Evolutionary conservation across 306 rosid species (phyloP).

Genomic region (Chamaecrista fasciculata): DNA sequence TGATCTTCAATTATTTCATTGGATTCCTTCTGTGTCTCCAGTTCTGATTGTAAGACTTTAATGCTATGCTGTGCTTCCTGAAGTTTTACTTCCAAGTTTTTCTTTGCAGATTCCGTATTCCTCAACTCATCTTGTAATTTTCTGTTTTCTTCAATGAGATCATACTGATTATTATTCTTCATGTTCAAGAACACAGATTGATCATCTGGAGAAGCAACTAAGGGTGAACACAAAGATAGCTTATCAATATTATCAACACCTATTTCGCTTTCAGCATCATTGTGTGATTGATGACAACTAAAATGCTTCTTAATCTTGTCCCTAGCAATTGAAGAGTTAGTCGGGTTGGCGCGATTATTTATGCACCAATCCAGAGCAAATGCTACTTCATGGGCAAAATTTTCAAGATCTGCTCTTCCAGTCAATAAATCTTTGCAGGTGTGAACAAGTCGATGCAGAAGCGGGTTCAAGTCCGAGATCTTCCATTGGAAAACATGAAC

Average conservation of each 20-base stretch:
- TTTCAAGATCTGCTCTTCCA: slow-evolving; percentile 49
- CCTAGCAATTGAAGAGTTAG: slow-evolving; percentile 50
- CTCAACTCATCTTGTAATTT: slow-evolving; percentile 56
- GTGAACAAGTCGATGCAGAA: slow-evolving; percentile 47
- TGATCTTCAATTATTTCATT: slow-evolving; percentile 51
- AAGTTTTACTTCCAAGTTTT: slow-evolving; percentile 54
- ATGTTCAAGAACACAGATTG: slow-evolving; percentile 23
- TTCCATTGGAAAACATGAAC: slow-evolving; percentile 74
- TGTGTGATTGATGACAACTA: slow-evolving; percentile 31
- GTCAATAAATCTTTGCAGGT: slow-evolving; percentile 52
- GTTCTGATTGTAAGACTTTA: slow-evolving; percentile 51
- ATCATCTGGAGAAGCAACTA: slow-evolving; percentile 40
- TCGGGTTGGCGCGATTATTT: slow-evolving; percentile 46
- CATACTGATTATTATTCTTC: slow-evolving; percentile 29
- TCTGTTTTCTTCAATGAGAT: slow-evolving; percentile 48
- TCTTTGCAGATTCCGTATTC: slow-evolving; percentile 40
- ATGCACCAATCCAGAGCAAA: slow-evolving; percentile 68
- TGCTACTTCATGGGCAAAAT: slow-evolving; percentile 50
- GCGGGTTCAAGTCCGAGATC: slow-evolving; percentile 53
- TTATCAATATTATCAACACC: not conserved
- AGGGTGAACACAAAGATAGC: slow-evolving; percentile 34
- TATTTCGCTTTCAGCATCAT: slow-evolving; percentile 16
- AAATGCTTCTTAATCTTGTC: slow-evolving; percentile 72
- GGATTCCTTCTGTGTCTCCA: slow-evolving; percentile 49
- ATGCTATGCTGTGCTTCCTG: slow-evolving; percentile 61